These are phyloP conservation scores for Noccaea caerulescens DNA, from an alignment of 345 rosid genomes.

Conservation along the genomic window DNA sequence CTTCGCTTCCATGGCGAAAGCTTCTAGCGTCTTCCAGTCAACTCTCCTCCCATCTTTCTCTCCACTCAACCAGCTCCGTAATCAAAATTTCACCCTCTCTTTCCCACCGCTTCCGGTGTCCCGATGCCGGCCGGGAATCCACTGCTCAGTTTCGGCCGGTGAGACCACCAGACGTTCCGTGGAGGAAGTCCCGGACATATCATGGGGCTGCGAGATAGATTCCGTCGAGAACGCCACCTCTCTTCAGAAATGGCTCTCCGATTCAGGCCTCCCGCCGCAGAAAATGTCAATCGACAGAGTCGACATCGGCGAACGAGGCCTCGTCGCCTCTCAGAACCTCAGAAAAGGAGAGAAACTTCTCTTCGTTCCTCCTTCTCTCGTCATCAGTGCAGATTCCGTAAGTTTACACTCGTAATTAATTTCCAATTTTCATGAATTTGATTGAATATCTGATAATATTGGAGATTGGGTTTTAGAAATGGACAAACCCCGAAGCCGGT, in stretches of 20 bases:
- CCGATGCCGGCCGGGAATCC: slow-evolving; percentile 44
- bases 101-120: slow-evolving; percentile 22
- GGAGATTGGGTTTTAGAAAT: slow-evolving; percentile 54
- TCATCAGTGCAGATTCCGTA: slow-evolving; percentile 87
- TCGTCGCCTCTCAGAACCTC: slow-evolving; percentile 80
- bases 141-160: slow-evolving; percentile 60
- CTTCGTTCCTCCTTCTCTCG: slow-evolving; percentile 89
- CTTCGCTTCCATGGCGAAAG: slow-evolving; percentile 58
- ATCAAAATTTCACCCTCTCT: slow-evolving; percentile 10
- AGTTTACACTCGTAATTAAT: slow-evolving; percentile 10
- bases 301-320: slow-evolving; percentile 87
- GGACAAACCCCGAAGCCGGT: slow-evolving; percentile 79
- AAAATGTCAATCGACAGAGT: slow-evolving; percentile 83
- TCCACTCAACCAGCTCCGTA: slow-evolving; percentile 44
- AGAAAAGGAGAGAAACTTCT: slow-evolving; percentile 90
- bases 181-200: slow-evolving; percentile 46
- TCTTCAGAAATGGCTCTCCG: slow-evolving; percentile 80
- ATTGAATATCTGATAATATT: neutral
- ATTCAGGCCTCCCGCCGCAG: slow-evolving; percentile 82
- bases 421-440: neutral
- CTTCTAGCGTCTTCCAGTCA: slow-evolving; percentile 57
- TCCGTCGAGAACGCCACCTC: slow-evolving; percentile 69
- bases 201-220: slow-evolving; percentile 75
- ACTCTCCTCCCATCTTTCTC: slow-evolving; percentile 54
- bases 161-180: slow-evolving; percentile 46